A percentile compares a stretch with the other conserved stretches of the same genome.
These are phyloP conservation scores for Madurella fahalii DNA, from an alignment of 2,329 filamentous ascomycete species.

Conservation along the genomic window DNA sequence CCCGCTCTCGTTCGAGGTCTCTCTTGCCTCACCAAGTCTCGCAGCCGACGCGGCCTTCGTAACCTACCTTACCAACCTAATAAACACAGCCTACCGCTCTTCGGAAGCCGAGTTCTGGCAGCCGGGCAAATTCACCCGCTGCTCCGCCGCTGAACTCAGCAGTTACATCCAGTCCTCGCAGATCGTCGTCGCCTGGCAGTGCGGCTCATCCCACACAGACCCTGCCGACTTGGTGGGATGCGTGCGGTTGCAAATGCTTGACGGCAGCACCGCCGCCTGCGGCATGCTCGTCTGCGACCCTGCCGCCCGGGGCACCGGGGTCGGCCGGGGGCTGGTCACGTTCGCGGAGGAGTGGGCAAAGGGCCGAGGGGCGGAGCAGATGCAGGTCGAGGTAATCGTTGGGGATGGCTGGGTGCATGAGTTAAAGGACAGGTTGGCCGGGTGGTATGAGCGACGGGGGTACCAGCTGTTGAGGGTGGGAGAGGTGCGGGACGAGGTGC, in stretches of 20 bases:
- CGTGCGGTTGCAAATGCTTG: conserved; percentile 22
- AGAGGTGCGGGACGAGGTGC: background rate
- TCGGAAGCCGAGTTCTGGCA: conserved; percentile 16
- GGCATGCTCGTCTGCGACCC: conserved; percentile 29
- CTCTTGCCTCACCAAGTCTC: conserved; percentile 1
- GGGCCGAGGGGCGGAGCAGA: background rate
- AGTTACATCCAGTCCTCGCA: conserved; percentile 22
- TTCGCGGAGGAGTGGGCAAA: conserved; percentile 29
- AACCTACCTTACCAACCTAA: conserved; percentile 2
- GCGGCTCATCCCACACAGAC: background rate
- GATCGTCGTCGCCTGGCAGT: conserved; percentile 25
- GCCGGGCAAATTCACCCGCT: conserved; percentile 18
- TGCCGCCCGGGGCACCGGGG: conserved; percentile 23
- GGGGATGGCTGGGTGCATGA: conserved; percentile 26
- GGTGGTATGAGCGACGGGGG: conserved; percentile 30
- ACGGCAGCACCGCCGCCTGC: conserved; percentile 22
- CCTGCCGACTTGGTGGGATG: conserved; percentile 23
- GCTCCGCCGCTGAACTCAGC: conserved; percentile 20
- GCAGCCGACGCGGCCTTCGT: conserved; percentile 1
- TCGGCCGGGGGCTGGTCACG: conserved; percentile 26
- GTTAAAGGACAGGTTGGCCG: conserved; percentile 26
- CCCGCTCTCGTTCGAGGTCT: background rate
- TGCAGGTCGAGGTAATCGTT: conserved; percentile 28
- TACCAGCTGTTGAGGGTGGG: conserved; percentile 21
- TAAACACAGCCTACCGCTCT: conserved; percentile 16